Base-by-base conservation (phyloP, 83 land plant species). In the Diphasiastrum complanatum region DNA sequence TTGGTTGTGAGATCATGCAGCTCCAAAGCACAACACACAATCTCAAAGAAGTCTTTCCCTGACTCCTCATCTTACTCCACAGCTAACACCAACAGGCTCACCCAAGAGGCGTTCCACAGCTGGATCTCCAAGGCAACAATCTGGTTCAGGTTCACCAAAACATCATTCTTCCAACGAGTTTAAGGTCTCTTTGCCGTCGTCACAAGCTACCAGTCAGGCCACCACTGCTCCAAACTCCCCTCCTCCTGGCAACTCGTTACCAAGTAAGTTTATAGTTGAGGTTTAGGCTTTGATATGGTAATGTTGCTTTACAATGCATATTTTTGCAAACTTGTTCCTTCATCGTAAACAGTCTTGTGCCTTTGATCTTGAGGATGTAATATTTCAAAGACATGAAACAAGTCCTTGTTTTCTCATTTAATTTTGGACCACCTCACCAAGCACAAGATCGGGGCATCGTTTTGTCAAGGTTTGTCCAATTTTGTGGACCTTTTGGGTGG, bases 181-280 rank as follows among this genome's bases (percentile, higher is more conserved):
- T 35, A 4, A 45, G 11, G 36, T 22, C 32, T 37, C 46, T 3
- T 65, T 65, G 16, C 40, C 65, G 25, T 50, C 46, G 20, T 65
- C 68, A 11, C 68, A 48, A n/a, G 61, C 68, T 5, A 27, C 68
- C 8, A 65, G 68, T 30, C 20, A 65, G 25, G 19, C 41, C 24
- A 34, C 68, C 10, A 65, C 68, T 24, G 68, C 68, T 35, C 68
- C 68, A 23, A 65, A 50, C 19, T 65, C 68, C 2, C 68, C 68
- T 19, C 68, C 68, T 2, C 57, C 20, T 33, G 62, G 37, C 46
- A n/a, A n/a, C 29, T 49, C 68, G 23, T 16, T 65, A 18, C 49
- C 68, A 52, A 61, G 68, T 65, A 20, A 11, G 18, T 8, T 5
- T 16, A 11, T 22, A 20, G 43, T 38, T 5, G 23, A 20, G 20